A percentile compares a stretch with the other conserved stretches of the same genome.
These are phyloP conservation scores for Cercophora sp. DNA, from an alignment of 495 filamentous ascomycete genomes.

Conservation along the genomic window DNA sequence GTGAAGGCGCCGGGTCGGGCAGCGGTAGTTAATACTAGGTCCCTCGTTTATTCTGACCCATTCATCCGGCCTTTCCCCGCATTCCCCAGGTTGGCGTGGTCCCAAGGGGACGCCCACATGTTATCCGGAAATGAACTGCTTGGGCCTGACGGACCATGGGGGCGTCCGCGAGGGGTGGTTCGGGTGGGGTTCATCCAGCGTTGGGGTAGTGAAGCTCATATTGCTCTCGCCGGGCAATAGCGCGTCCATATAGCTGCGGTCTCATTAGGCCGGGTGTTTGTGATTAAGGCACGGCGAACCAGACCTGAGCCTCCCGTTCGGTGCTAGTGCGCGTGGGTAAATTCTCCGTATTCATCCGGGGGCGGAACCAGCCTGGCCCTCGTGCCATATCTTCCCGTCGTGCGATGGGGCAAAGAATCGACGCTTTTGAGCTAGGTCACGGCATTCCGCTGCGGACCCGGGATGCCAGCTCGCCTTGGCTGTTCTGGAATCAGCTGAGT, in stretches of 20 bases:
- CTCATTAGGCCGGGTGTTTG: background rate
- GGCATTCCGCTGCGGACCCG: too few relatives aligned
- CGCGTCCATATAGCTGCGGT: background rate
- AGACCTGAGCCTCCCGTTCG: background rate
- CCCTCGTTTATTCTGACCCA: background rate
- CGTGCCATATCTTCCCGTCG: too few relatives aligned
- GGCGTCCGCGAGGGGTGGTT: background rate
- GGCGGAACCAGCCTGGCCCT: too few relatives aligned
- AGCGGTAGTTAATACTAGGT: too few relatives aligned
- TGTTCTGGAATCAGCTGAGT: too few relatives aligned
- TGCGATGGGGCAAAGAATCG: too few relatives aligned
- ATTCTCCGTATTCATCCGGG: background rate
- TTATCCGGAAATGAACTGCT: background rate
- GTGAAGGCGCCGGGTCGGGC: background rate
- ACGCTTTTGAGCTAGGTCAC: too few relatives aligned
- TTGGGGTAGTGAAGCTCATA: background rate
- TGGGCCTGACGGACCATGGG: background rate
- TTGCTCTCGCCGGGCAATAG: background rate
- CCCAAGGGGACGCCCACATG: background rate
- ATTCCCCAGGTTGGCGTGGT: slow-evolving; percentile 6
- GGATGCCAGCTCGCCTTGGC: too few relatives aligned
- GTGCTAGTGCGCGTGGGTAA: background rate
- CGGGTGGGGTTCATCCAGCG: background rate
- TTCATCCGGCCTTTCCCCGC: slow-evolving; percentile 6
- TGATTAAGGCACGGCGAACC: background rate